phyloP scores from a whole-genome alignment of 257 asterid species.

The Capsicum chinense region DNA sequence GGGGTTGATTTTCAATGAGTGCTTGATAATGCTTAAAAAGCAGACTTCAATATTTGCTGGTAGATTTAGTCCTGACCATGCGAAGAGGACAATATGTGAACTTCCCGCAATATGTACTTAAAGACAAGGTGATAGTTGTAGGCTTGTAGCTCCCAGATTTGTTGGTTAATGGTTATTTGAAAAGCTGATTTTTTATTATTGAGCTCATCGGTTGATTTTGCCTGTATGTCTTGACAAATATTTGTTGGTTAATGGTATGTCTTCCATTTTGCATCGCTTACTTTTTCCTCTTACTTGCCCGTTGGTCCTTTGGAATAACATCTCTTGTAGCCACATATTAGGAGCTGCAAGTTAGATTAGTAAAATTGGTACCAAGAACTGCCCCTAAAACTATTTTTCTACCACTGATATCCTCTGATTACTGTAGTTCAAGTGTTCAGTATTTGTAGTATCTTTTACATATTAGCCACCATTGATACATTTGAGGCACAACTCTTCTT shows the following conservation, averaged over 20 bases:
- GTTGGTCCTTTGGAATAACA: neutral
- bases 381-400: neutral
- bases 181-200: neutral
- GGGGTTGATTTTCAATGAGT: constrained; percentile 19
- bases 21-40: neutral
- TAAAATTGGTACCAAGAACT: neutral
- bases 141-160: neutral
- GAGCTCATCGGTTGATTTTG: constrained; percentile 10
- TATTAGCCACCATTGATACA: neutral
- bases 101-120: neutral
- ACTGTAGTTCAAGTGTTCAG: constrained; percentile 16
- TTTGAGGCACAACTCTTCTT: neutral
- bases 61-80: neutral
- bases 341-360: neutral
- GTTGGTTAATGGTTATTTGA: neutral
- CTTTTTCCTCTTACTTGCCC: neutral
- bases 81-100: constrained; percentile 3
- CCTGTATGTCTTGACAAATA: neutral
- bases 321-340: constrained; percentile 9
- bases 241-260: neutral
- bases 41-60: neutral
- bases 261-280: neutral
- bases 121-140: constrained; percentile 4
- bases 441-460: neutral
- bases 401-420: neutral